These are phyloP conservation scores for Nemania serpens DNA, from an alignment of 2,329 filamentous ascomycete species.

Conservation along the genomic window DNA sequence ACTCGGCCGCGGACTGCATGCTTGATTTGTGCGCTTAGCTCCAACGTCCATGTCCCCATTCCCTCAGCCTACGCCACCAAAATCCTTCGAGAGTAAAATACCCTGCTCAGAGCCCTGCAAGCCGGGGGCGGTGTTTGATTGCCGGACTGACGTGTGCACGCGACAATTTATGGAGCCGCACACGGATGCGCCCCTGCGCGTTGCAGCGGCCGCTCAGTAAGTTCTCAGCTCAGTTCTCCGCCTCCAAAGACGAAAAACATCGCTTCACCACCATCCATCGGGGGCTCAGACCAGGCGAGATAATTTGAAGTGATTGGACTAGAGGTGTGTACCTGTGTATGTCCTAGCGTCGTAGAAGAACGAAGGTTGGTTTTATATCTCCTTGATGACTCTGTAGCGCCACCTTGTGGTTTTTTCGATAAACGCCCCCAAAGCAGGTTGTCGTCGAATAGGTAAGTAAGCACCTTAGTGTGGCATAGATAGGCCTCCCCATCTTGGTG, in stretches of 20 bases:
- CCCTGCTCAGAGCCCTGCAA: not conserved
- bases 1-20: not conserved
- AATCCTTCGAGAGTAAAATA: not conserved
- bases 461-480: no score
- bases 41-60: not conserved
- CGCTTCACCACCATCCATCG: not conserved
- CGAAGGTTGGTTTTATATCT: no score
- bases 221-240: no score
- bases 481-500: no score
- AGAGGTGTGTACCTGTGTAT: not conserved
- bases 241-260: no score
- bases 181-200: not conserved
- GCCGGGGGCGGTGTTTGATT: constrained; percentile 2
- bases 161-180: not conserved
- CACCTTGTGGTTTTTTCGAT: not conserved
- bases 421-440: not conserved
- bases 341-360: no score
- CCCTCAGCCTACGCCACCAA: not conserved
- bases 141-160: no score
- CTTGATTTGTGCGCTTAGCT: not conserved
- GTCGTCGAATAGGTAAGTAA: not conserved
- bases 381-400: not conserved
- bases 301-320: not conserved
- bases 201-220: not conserved
- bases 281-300: not conserved